Evolutionary conservation across 768 basidiomycete species (phyloP).

Genomic region (Lactarius evosmus): DNA sequence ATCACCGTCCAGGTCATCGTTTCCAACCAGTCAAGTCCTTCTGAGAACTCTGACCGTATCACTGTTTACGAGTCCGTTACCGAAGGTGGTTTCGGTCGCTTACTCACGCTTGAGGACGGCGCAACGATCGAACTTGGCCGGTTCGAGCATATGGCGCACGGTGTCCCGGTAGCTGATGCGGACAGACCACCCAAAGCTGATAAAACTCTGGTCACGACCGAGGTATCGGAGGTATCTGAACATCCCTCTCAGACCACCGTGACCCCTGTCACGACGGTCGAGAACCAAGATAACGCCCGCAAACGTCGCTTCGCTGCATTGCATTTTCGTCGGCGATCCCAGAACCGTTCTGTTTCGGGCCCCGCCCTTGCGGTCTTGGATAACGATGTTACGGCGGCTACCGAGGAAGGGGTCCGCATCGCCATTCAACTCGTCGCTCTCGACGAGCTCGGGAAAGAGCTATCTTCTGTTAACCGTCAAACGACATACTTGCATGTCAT

Average conservation of each 20-base stretch:
- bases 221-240: conserved; percentile 11
- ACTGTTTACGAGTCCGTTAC: conserved; percentile 62
- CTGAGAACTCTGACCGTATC: conserved; percentile 38
- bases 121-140: conserved; percentile 76
- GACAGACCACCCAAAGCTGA: conserved; percentile 3
- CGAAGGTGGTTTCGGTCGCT: conserved; percentile 79
- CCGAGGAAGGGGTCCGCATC: conserved; percentile 52
- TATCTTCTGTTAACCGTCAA: conserved; percentile 77
- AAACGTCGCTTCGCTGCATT: conserved; percentile 63
- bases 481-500: conserved; percentile 85
- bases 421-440: conserved; percentile 79
- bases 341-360: conserved; percentile 57
- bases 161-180: background rate
- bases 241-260: conserved; percentile 3
- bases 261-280: conserved; percentile 31
- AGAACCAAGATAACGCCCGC: conserved; percentile 27
- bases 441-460: conserved; percentile 66
- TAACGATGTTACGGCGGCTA: conserved; percentile 45
- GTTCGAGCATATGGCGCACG: conserved; percentile 47
- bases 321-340: conserved; percentile 55
- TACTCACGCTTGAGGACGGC: conserved; percentile 71
- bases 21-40: conserved; percentile 53
- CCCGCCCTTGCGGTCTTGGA: conserved; percentile 80
- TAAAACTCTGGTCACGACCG: conserved; percentile 6
- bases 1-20: conserved; percentile 77